phyloP scores from a whole-genome alignment of 163 green algal genomes.

The Smithsoniella earleae region DNA sequence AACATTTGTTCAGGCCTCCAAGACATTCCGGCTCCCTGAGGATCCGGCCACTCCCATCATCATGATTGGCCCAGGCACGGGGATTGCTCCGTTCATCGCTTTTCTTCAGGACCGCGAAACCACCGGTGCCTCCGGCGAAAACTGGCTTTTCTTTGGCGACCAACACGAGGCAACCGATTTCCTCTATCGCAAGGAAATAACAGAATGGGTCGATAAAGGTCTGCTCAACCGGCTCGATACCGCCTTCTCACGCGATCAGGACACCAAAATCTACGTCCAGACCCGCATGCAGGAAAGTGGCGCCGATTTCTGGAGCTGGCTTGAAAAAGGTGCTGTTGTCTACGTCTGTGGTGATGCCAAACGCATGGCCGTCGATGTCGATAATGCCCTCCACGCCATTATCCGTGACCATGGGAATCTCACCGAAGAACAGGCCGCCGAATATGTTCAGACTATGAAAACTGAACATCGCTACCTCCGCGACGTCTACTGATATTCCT shows the following conservation, averaged over 20 bases:
- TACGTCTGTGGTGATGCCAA: conserved; percentile 78
- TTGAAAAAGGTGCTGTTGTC: conserved; percentile 46
- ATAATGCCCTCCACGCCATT: conserved; percentile 52
- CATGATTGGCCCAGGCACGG: conserved; percentile 84
- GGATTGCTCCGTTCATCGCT: conserved; percentile 74
- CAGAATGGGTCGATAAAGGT: conserved; percentile 52
- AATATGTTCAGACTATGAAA: too few species aligned
- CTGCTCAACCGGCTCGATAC: conserved; percentile 59
- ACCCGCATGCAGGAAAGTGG: conserved; percentile 50
- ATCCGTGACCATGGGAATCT: conserved; percentile 43
- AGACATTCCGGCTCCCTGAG: conserved; percentile 72
- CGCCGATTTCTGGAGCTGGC: conserved; percentile 39
- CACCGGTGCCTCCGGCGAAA: conserved; percentile 33
- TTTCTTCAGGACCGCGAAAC: too few species aligned
- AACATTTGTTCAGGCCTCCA: conserved; percentile 30
- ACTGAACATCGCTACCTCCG: too few species aligned
- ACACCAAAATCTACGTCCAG: conserved; percentile 68
- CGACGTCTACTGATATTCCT: too few species aligned
- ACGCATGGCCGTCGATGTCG: conserved; percentile 70
- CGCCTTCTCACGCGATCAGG: conserved; percentile 71
- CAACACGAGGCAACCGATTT: conserved; percentile 66
- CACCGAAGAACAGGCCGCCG: conserved; percentile 41
- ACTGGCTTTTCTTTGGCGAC: conserved; percentile 89
- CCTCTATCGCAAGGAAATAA: conserved; percentile 67
- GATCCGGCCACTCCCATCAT: conserved; percentile 59